These are phyloP conservation scores for Telopea speciosissima DNA, from an alignment of 177 flowering plant species.

Conservation along the genomic window DNA sequence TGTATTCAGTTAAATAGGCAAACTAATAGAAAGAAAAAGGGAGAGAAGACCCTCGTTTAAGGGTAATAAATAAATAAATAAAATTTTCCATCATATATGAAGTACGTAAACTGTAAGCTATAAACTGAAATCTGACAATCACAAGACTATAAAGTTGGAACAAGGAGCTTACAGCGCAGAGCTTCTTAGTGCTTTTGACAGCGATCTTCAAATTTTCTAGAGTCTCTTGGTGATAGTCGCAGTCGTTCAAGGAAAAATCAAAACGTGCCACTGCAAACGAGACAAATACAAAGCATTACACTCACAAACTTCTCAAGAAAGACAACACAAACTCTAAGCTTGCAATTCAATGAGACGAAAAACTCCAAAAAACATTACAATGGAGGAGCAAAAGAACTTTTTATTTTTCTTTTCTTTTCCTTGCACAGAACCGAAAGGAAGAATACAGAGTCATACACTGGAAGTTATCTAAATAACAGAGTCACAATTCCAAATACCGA, in stretches of 20 bases:
- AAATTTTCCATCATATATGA: too few relatives aligned
- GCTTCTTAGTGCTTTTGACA: conserved; percentile 78
- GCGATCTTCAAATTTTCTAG: conserved; percentile 74
- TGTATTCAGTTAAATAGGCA: background rate
- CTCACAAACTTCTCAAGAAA: background rate
- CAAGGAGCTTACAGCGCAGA: conserved; percentile 67
- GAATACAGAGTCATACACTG: background rate
- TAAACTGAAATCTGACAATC: too few relatives aligned
- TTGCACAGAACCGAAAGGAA: too few relatives aligned
- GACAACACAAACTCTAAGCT: background rate
- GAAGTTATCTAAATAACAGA: background rate
- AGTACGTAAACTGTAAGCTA: too few relatives aligned
- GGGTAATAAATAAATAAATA: too few relatives aligned
- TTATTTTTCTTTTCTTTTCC: background rate
- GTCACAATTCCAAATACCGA: background rate
- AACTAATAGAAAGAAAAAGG: background rate
- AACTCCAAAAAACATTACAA: background rate
- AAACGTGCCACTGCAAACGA: conserved; percentile 66
- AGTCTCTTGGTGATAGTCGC: conserved; percentile 79
- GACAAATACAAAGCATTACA: background rate
- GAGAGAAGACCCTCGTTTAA: too few relatives aligned
- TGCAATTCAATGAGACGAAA: conserved; percentile 1
- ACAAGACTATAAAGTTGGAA: background rate
- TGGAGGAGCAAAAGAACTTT: background rate
- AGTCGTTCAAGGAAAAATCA: conserved; percentile 82